Evolutionary conservation across 1,139 yeast species (phyloP).

Genomic region (Fermentozyma sake): DNA sequence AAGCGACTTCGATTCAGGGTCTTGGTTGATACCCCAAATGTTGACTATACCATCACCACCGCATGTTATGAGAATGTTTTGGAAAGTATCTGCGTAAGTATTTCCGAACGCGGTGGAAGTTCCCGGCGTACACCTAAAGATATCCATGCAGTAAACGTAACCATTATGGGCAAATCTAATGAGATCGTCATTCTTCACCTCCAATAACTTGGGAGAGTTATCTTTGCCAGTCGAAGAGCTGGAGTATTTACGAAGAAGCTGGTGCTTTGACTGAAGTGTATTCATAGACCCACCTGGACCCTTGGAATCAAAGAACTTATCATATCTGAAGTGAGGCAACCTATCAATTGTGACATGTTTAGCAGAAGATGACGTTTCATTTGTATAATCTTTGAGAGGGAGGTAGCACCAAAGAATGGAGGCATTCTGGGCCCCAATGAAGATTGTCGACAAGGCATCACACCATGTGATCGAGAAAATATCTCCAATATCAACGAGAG

Average conservation of each 20-base stretch:
- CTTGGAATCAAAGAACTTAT: conserved; percentile 82
- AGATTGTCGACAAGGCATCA: conserved; percentile 54
- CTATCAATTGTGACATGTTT: conserved; percentile 23
- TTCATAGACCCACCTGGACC: conserved; percentile 72
- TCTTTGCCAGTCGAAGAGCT: conserved; percentile 8
- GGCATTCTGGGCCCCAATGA: conserved; percentile 91
- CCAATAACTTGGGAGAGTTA: conserved; percentile 45
- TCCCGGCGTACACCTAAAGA: conserved; percentile 12
- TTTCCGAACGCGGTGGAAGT: neutral
- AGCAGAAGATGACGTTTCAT: conserved; percentile 1
- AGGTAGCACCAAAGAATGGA: conserved; percentile 68
- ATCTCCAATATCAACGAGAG: conserved; percentile 87
- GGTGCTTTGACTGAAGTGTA: conserved; percentile 29
- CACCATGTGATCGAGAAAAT: conserved; percentile 81
- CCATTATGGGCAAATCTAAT: conserved; percentile 88
- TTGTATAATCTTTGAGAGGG: conserved; percentile 7
- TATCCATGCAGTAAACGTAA: conserved; percentile 70
- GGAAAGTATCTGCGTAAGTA: conserved; percentile 1
- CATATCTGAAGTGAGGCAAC: conserved; percentile 78
- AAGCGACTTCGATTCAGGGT: conserved; percentile 9
- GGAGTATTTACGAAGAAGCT: conserved; percentile 18
- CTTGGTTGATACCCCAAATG: conserved; percentile 52
- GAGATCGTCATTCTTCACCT: conserved; percentile 62
- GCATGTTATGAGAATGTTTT: conserved; percentile 42
- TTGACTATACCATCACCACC: conserved; percentile 90